A percentile compares a stretch with the other conserved stretches of the same genome.
Evolutionary conservation across 73 alveolate genomes (phyloP).

Genomic region (Uronychia binucleata): DNA sequence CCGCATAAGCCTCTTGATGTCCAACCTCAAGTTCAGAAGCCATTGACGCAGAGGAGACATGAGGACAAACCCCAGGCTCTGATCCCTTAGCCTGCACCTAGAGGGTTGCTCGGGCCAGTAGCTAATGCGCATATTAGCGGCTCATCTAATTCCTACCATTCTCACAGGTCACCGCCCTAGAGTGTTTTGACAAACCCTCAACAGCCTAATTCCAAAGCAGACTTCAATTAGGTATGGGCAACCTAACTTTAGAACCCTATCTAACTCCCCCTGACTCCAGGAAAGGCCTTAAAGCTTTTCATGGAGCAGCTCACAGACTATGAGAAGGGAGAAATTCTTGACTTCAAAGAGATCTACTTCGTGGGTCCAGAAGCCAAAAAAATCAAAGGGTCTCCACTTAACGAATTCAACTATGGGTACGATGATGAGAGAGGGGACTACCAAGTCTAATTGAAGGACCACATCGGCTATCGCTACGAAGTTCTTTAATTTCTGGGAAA

Average conservation of each 20-base stretch:
- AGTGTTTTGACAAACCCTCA: background rate
- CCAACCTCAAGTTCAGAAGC: background rate
- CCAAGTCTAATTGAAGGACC: constrained; percentile 77
- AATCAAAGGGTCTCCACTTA: constrained; percentile 39
- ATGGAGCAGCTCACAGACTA: constrained; percentile 55
- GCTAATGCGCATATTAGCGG: background rate
- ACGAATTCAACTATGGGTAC: constrained; percentile 50
- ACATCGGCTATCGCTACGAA: constrained; percentile 93
- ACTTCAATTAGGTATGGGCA: background rate
- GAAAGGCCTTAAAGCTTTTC: constrained; percentile 75
- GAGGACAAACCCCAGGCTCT: background rate
- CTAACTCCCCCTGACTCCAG: constrained; percentile 56
- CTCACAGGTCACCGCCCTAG: background rate
- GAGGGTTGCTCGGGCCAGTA: constrained; percentile 1
- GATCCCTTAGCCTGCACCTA: background rate
- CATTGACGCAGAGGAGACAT: background rate
- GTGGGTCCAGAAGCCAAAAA: constrained; percentile 48
- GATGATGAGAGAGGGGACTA: constrained; percentile 95
- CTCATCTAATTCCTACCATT: background rate
- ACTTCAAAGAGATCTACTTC: constrained; percentile 66
- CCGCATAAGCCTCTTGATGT: background rate
- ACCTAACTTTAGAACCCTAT: background rate
- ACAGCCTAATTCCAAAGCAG: background rate
- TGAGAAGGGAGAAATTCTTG: constrained; percentile 80
- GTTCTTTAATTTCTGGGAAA: constrained; percentile 65